phyloP scores from a whole-genome alignment of 2,329 filamentous ascomycete genomes.

The Parastagonospora nodorum region DNA sequence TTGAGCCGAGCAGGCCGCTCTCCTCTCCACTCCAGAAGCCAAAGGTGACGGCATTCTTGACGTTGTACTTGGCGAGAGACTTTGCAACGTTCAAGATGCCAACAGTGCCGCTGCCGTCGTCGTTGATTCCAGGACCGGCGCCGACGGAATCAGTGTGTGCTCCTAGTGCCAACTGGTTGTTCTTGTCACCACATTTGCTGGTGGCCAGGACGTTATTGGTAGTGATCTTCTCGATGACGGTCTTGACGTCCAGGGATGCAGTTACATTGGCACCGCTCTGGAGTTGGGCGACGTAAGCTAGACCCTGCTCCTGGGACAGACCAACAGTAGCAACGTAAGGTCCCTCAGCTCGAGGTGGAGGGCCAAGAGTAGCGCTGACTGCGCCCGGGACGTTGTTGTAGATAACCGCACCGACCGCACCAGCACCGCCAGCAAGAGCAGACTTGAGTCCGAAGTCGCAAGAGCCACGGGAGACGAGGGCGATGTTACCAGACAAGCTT shows the following conservation, averaged over 20 bases:
- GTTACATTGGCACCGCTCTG: constrained; percentile 4
- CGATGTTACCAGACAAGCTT: constrained; percentile 66
- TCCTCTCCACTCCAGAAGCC: constrained; percentile 69
- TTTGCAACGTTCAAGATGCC: constrained; percentile 64
- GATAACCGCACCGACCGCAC: constrained; percentile 72
- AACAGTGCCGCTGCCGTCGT: constrained; percentile 73
- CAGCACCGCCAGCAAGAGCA: constrained; percentile 67
- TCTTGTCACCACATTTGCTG: constrained; percentile 62
- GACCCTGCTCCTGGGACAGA: constrained; percentile 64
- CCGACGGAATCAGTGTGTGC: constrained; percentile 67
- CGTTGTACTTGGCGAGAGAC: constrained; percentile 70
- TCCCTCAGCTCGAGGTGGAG: constrained; percentile 58
- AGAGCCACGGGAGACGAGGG: constrained; percentile 70
- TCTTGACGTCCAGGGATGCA: constrained; percentile 47
- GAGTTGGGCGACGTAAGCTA: constrained; percentile 61
- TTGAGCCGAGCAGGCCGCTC: constrained; percentile 66
- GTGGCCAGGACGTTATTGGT: constrained; percentile 63
- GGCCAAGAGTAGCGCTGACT: constrained; percentile 63
- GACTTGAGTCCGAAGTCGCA: constrained; percentile 77
- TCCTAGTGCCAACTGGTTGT: constrained; percentile 62
- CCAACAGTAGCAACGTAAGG: constrained; percentile 71
- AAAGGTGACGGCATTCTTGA: constrained; percentile 71
- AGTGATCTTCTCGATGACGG: constrained; percentile 51
- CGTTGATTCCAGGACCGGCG: constrained; percentile 74
- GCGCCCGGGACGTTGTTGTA: constrained; percentile 72